Evolutionary conservation across 768 basidiomycete genomes (phyloP).

Genomic region (Hygrophorus pudorinus): DNA sequence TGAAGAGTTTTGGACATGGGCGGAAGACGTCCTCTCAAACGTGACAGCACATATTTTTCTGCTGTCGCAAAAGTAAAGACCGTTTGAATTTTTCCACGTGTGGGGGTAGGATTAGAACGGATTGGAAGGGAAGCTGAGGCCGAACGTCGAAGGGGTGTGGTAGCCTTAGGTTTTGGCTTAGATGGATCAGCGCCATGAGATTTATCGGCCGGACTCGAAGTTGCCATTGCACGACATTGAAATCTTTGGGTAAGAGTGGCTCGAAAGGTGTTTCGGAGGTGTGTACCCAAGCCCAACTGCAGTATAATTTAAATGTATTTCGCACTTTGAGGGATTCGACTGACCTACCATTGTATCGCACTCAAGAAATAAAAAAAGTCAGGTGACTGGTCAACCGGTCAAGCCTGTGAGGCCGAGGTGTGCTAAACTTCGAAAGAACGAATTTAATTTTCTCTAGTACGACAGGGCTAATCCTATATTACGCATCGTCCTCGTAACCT

Average conservation of each 20-base stretch:
- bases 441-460: not conserved
- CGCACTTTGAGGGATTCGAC: too few relatives aligned
- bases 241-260: not conserved
- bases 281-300: too few relatives aligned
- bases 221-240: conserved; percentile 14
- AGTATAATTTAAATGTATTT: too few relatives aligned
- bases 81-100: conserved; percentile 66
- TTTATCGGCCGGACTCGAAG: conserved; percentile 4
- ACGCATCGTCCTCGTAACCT: conserved; percentile 61
- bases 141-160: conserved; percentile 70
- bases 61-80: conserved; percentile 84
- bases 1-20: conserved; percentile 50
- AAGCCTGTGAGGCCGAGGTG: not conserved
- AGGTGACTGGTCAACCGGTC: not conserved
- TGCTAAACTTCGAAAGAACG: too few relatives aligned
- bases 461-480: not conserved
- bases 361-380: not conserved
- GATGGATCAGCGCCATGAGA: conserved; percentile 18
- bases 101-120: conserved; percentile 78
- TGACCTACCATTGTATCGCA: too few relatives aligned
- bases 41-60: conserved; percentile 66
- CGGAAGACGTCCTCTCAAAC: conserved; percentile 48
- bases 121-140: conserved; percentile 82
- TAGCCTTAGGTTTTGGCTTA: conserved; percentile 72
- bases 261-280: too few relatives aligned